phyloP scores from a whole-genome alignment of 306 rosid genomes.

The Parietaria judaica region DNA sequence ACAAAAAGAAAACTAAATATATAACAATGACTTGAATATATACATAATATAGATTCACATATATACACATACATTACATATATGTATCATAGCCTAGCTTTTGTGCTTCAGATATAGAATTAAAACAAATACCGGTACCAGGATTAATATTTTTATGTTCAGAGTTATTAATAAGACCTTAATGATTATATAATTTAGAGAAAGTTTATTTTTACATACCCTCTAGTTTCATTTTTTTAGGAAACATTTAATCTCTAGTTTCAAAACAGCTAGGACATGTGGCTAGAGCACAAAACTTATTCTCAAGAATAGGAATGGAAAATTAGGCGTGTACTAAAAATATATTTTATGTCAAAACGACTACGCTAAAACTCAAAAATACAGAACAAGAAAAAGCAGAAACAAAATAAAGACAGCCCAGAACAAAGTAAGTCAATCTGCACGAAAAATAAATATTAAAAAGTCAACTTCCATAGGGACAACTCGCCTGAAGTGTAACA shows the following conservation, averaged over 20 bases:
- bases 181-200: too few relatives aligned
- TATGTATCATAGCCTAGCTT: too few relatives aligned
- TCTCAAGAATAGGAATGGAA: too few relatives aligned
- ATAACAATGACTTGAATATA: background rate
- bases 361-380: too few relatives aligned
- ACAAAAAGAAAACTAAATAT: conserved; percentile 12
- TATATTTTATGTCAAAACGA: too few relatives aligned
- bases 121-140: background rate
- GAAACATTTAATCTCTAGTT: background rate
- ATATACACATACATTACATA: too few relatives aligned
- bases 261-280: background rate
- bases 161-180: too few relatives aligned
- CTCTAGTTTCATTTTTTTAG: background rate
- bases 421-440: background rate
- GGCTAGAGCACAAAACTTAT: too few relatives aligned
- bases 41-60: background rate
- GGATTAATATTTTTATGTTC: background rate
- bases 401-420: background rate
- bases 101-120: too few relatives aligned
- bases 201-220: too few relatives aligned
- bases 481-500: conserved; percentile 71
- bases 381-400: too few relatives aligned
- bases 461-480: conserved; percentile 5
- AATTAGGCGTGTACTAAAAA: too few relatives aligned
- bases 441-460: background rate